phyloP scores from a whole-genome alignment of 164 flowering plant genomes.

The Kalanchoe fedtschenkoi region DNA sequence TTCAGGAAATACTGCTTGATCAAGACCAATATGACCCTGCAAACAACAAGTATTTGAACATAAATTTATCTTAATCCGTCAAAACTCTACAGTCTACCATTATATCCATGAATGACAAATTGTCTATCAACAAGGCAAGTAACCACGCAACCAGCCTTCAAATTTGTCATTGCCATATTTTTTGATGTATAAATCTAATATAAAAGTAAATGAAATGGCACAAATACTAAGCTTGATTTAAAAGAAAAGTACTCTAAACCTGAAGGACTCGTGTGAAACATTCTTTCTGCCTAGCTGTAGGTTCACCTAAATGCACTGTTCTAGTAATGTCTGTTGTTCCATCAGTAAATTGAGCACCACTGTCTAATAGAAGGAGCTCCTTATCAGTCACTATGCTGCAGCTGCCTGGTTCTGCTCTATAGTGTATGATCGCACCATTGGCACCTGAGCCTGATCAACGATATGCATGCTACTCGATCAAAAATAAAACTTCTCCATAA shows the following conservation, averaged over 20 bases:
- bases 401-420: conserved; percentile 71
- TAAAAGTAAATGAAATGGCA: no score
- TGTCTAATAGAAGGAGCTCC: conserved; percentile 74
- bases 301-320: conserved; percentile 92
- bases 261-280: conserved; percentile 92
- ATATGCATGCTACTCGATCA: conserved; percentile 1
- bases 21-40: conserved; percentile 98
- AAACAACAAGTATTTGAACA: not conserved
- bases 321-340: conserved; percentile 97
- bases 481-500: not conserved
- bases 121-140: no score
- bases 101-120: no score
- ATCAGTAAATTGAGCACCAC: conserved; percentile 93
- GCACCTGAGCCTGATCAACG: conserved; percentile 67
- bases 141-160: no score
- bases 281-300: conserved; percentile 69
- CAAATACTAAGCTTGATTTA: no score
- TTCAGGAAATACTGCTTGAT: conserved; percentile 92
- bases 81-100: no score
- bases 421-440: conserved; percentile 96
- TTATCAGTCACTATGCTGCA: conserved; percentile 61
- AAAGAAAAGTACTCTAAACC: conserved; percentile 35
- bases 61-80: not conserved
- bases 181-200: no score
- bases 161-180: no score